These are phyloP conservation scores for Thelephora aurantiotincta DNA, from an alignment of 768 basidiomycete species.

Conservation along the genomic window DNA sequence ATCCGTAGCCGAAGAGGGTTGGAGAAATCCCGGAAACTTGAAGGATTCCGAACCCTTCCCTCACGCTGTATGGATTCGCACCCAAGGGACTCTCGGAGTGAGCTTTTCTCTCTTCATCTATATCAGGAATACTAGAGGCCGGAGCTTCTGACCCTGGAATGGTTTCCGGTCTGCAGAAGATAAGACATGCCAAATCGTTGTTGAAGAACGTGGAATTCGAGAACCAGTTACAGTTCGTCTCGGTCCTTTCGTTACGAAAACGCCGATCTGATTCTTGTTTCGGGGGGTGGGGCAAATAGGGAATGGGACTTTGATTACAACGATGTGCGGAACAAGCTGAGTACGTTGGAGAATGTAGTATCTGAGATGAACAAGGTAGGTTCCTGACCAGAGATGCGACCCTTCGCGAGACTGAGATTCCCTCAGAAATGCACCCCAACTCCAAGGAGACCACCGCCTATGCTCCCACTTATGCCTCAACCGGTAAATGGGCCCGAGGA, in stretches of 20 bases:
- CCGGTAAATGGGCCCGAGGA: constrained; percentile 17
- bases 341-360: constrained; percentile 39
- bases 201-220: constrained; percentile 44
- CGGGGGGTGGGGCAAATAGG: constrained; percentile 20
- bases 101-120: constrained; percentile 5
- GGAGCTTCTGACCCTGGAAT: constrained; percentile 16
- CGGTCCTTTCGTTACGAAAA: not conserved
- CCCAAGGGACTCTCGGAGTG: constrained; percentile 44
- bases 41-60: constrained; percentile 9
- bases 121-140: not conserved
- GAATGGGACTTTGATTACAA: constrained; percentile 28
- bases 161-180: constrained; percentile 14
- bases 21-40: constrained; percentile 8
- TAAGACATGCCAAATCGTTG: constrained; percentile 43
- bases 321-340: constrained; percentile 34
- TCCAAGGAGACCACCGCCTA: constrained; percentile 25
- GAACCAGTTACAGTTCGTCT: constrained; percentile 19
- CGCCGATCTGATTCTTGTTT: no score
- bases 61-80: constrained; percentile 34
- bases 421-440: constrained; percentile 15
- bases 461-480: constrained; percentile 41
- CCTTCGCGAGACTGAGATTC: no score
- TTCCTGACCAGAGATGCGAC: not conserved
- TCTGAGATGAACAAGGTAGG: constrained; percentile 39
- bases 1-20: constrained; percentile 23